Evolutionary conservation across 371 early-diverging fungal genomes (phyloP).

Genomic region (Mortierella sp.): DNA sequence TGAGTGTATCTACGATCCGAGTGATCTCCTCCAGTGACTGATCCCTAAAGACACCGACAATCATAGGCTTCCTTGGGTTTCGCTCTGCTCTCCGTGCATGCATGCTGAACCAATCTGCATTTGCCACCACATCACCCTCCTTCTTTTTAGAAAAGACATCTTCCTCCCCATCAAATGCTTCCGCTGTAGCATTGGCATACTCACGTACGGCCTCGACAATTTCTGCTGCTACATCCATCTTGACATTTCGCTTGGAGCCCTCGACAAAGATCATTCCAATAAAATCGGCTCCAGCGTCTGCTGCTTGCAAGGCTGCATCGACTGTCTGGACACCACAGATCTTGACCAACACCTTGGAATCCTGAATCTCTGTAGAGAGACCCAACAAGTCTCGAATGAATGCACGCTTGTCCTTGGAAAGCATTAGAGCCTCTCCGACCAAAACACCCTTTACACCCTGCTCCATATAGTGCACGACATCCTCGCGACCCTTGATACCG

Average conservation of each 20-base stretch:
- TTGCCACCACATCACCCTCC: constrained; percentile 21
- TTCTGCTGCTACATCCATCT: constrained; percentile 64
- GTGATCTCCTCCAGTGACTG: constrained; percentile 82
- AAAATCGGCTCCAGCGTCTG: constrained; percentile 86
- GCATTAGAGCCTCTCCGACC: constrained; percentile 97
- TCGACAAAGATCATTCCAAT: constrained; percentile 93
- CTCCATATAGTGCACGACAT: constrained; percentile 82
- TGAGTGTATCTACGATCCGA: constrained; percentile 66
- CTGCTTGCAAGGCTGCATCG: constrained; percentile 85
- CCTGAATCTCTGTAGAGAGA: constrained; percentile 43
- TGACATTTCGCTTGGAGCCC: constrained; percentile 71
- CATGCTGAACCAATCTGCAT: constrained; percentile 69
- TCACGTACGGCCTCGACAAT: constrained; percentile 74
- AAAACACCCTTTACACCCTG: constrained; percentile 87
- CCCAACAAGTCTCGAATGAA: constrained; percentile 81
- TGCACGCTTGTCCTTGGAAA: constrained; percentile 74
- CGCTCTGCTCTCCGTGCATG: constrained; percentile 60
- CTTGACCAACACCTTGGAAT: constrained; percentile 74
- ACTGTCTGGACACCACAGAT: constrained; percentile 89
- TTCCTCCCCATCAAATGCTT: constrained; percentile 13
- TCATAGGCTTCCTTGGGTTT: constrained; percentile 72
- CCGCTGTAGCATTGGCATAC: constrained; percentile 45
- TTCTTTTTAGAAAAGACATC: constrained; percentile 1
- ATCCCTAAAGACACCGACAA: constrained; percentile 95
- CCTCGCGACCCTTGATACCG: constrained; percentile 87